Evolutionary conservation across 2,329 filamentous ascomycete species (phyloP).

Genomic region (Cladosporium sp.): DNA sequence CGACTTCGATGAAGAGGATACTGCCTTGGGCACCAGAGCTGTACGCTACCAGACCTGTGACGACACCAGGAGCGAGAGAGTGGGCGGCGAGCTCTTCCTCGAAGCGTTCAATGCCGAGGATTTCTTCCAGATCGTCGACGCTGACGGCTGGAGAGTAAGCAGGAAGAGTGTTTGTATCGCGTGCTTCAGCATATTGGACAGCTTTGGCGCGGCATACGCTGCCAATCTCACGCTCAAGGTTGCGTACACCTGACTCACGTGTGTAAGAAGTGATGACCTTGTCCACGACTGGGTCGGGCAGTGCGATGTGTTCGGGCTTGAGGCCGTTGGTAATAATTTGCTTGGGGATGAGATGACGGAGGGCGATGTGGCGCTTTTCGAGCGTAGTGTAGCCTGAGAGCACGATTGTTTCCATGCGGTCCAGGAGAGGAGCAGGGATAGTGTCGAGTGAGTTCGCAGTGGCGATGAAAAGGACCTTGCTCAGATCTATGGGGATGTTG

Average conservation of each 20-base stretch:
- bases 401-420: slow-evolving; percentile 95
- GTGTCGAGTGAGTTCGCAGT: slow-evolving; percentile 95
- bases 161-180: slow-evolving; percentile 67
- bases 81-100: slow-evolving; percentile 95
- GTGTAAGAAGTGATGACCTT: slow-evolving; percentile 97
- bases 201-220: slow-evolving; percentile 93
- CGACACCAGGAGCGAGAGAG: slow-evolving; percentile 78
- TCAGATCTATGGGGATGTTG: slow-evolving; percentile 91
- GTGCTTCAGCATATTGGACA: slow-evolving; percentile 89
- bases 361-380: slow-evolving; percentile 94
- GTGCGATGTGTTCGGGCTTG: slow-evolving; percentile 69
- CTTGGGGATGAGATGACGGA: slow-evolving; percentile 91
- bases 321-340: slow-evolving; percentile 91
- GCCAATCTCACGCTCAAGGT: slow-evolving; percentile 92
- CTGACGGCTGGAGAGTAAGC: slow-evolving; percentile 73
- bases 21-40: slow-evolving; percentile 88
- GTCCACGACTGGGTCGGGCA: slow-evolving; percentile 82
- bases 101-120: slow-evolving; percentile 89
- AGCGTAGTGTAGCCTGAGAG: slow-evolving; percentile 94
- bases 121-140: slow-evolving; percentile 80
- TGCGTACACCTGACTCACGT: slow-evolving; percentile 92
- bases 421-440: slow-evolving; percentile 88
- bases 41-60: slow-evolving; percentile 95
- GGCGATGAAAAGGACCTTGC: slow-evolving; percentile 95
- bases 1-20: slow-evolving; percentile 97